A percentile compares a stretch with the other conserved stretches of the same genome.
Conservation (phyloP, 305 asterid species). For the Solanum hybrid region DNA sequence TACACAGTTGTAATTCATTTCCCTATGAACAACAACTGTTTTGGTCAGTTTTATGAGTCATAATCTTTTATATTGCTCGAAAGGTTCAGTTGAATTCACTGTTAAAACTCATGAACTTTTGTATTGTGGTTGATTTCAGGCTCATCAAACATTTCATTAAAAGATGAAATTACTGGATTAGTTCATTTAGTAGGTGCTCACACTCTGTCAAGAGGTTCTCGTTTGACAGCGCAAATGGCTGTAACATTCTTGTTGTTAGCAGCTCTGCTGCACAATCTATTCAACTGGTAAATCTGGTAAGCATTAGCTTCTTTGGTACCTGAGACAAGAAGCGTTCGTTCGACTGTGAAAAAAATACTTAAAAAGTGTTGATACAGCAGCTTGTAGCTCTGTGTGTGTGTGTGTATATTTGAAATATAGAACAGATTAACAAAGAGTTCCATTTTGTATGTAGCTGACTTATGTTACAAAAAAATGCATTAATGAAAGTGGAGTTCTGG, state of each 20-base stretch:
- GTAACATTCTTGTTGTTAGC: slow-evolving; percentile 26
- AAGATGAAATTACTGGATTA: slow-evolving; percentile 92
- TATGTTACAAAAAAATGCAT: background rate
- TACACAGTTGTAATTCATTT: background rate
- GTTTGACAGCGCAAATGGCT: slow-evolving; percentile 11
- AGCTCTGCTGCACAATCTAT: slow-evolving; percentile 32
- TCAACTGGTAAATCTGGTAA: slow-evolving; percentile 6
- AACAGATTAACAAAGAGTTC: background rate
- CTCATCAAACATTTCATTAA: slow-evolving; percentile 76
- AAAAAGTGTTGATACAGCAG: background rate
- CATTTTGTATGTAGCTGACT: background rate
- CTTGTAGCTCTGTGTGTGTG: background rate
- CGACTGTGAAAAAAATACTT: background rate
- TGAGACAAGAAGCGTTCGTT: background rate
- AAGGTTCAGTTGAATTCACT: background rate
- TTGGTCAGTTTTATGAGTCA: background rate
- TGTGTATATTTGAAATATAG: background rate
- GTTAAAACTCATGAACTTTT: background rate
- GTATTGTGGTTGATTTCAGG: slow-evolving; percentile 33
- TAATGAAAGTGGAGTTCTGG: background rate
- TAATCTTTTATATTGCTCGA: background rate
- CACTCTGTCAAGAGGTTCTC: slow-evolving; percentile 38
- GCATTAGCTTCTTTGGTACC: background rate
- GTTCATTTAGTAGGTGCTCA: slow-evolving; percentile 96
- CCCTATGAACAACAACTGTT: background rate